Percentiles rank a stretch among this genome's conserved stretches.
Conservation (phyloP, 805 yeast genomes). For the Yamadazyma takamatsuzukensis region DNA sequence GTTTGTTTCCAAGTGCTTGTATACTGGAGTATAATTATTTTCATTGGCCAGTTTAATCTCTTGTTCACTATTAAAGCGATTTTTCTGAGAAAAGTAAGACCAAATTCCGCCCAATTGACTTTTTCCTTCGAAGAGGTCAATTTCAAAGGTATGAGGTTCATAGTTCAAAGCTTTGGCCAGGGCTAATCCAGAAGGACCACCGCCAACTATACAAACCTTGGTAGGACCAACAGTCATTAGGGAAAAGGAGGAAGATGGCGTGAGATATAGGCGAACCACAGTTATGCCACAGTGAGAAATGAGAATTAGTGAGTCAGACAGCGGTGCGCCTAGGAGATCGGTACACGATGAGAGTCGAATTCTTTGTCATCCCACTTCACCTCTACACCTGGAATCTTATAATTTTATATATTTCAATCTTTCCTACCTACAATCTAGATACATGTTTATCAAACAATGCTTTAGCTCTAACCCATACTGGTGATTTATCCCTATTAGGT, state of each 20-base stretch:
- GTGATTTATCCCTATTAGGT: constrained; percentile 75
- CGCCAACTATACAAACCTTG: constrained; percentile 67
- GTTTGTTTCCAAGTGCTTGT: constrained; percentile 67
- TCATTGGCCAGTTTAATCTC: constrained; percentile 11
- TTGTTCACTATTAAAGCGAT: constrained; percentile 4
- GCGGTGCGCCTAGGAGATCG: too few species aligned
- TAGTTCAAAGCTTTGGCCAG: constrained; percentile 58
- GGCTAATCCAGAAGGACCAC: constrained; percentile 73
- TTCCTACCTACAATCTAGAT: constrained; percentile 62
- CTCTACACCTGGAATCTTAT: too few species aligned
- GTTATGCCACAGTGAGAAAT: too few species aligned
- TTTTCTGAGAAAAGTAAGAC: constrained; percentile 34
- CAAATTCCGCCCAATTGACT: constrained; percentile 74
- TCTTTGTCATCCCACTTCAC: too few species aligned
- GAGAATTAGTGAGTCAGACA: too few species aligned
- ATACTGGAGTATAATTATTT: constrained; percentile 46
- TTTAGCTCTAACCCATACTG: constrained; percentile 92
- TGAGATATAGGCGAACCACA: background rate
- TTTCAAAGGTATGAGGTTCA: constrained; percentile 43
- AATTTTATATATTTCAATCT: too few species aligned
- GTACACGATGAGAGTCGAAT: too few species aligned
- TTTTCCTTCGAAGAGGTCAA: constrained; percentile 61
- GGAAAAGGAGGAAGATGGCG: background rate
- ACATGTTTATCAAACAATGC: constrained; percentile 81
- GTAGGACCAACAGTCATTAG: background rate